These are phyloP conservation scores for Artemisia argyi DNA, from an alignment of 129 eudicot genomes.

Conservation along the genomic window DNA sequence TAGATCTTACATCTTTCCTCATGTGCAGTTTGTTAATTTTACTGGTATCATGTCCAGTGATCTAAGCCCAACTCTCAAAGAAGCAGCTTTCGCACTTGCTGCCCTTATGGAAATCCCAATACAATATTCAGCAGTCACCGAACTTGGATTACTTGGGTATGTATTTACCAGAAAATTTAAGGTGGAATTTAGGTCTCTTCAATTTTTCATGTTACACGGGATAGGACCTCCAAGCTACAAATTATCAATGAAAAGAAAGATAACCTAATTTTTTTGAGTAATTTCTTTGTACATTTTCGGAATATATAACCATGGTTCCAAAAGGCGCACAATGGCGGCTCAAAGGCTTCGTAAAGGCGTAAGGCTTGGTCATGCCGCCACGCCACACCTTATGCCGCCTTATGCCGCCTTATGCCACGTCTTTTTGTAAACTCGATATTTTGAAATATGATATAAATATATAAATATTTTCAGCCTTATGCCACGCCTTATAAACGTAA, in stretches of 20 bases:
- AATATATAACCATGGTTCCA: conserved; percentile 14
- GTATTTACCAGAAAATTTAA: conserved; percentile 21
- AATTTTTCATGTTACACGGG: neutral
- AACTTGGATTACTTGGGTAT: conserved; percentile 73
- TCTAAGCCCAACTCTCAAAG: conserved; percentile 47
- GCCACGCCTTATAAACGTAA: too few species aligned
- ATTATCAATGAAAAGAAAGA: neutral
- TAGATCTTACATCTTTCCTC: conserved; percentile 6
- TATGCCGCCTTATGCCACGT: too few species aligned
- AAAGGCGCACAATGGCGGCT: too few species aligned
- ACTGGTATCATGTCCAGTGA: conserved; percentile 64
- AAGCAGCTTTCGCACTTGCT: conserved; percentile 84
- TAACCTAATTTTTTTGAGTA: conserved; percentile 2
- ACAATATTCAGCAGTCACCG: conserved; percentile 59
- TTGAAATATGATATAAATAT: too few species aligned
- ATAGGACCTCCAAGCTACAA: conserved; percentile 2
- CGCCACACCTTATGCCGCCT: too few species aligned
- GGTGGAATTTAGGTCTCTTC: conserved; percentile 5
- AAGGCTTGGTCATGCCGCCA: too few species aligned
- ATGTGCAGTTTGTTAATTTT: conserved; percentile 69
- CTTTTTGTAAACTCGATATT: too few species aligned
- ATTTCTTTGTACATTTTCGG: neutral
- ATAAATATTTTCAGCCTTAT: too few species aligned
- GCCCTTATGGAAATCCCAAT: conserved; percentile 85
- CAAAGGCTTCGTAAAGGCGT: too few species aligned